Conservation (phyloP, 164 flowering plant genomes). For the Euptelea pleiosperma region DNA sequence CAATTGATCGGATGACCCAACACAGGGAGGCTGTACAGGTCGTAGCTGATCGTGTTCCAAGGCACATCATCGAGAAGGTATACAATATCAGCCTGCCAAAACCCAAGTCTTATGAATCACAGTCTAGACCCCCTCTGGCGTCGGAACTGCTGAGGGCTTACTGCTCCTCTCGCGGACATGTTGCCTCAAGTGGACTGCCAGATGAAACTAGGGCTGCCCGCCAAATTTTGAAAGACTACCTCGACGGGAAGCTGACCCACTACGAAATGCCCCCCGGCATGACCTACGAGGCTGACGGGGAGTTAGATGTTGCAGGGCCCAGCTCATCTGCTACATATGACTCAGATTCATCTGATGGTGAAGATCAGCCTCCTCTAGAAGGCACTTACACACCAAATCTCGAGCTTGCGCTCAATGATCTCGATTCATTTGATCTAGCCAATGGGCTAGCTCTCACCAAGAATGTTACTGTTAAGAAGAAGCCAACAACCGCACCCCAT, state of each 20-base stretch:
- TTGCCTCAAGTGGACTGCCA: constrained; percentile 85
- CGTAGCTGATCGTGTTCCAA: constrained; percentile 70
- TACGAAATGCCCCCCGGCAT: constrained; percentile 70
- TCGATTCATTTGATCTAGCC: constrained; percentile 61
- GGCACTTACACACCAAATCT: constrained; percentile 25
- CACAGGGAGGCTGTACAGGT: constrained; percentile 87
- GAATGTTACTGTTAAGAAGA: constrained; percentile 30
- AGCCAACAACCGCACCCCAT: constrained; percentile 38
- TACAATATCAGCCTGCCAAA: constrained; percentile 77
- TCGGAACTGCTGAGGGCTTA: constrained; percentile 69
- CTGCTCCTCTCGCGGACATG: constrained; percentile 88
- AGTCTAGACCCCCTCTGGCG: constrained; percentile 74
- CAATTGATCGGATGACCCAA: constrained; percentile 89
- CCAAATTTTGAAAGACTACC: constrained; percentile 77
- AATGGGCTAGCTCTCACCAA: constrained; percentile 51
- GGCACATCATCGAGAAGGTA: constrained; percentile 53
- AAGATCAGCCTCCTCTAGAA: constrained; percentile 17
- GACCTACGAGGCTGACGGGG: constrained; percentile 22
- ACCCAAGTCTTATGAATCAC: constrained; percentile 81
- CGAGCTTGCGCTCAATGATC: constrained; percentile 57
- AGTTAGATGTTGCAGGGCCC: constrained; percentile 18
- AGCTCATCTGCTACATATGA: constrained; percentile 18
- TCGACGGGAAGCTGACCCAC: constrained; percentile 88
- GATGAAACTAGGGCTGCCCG: constrained; percentile 92
- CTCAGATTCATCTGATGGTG: constrained; percentile 38